phyloP scores from a whole-genome alignment of 2,329 filamentous ascomycete species.

The Fusarium temperatum region DNA sequence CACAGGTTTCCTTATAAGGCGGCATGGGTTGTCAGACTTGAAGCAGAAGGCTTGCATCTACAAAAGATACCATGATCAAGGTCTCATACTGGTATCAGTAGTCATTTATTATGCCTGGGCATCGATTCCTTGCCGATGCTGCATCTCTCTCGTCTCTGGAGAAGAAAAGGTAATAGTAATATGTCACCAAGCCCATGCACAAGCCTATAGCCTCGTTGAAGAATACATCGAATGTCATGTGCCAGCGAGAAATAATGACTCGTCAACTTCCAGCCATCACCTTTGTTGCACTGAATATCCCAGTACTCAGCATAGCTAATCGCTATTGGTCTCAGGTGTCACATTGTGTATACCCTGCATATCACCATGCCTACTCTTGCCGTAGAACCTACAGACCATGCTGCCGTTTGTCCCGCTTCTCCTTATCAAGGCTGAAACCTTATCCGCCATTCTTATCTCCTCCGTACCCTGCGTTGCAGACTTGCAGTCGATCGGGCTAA shows the following conservation, averaged over 20 bases:
- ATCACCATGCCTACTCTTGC: neutral
- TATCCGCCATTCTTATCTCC: too few relatives aligned
- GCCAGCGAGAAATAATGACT: fast-evolving
- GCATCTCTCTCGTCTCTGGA: neutral
- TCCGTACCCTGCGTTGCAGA: fast-evolving
- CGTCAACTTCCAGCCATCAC: neutral
- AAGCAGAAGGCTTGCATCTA: fast-evolving
- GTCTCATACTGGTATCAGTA: too few relatives aligned
- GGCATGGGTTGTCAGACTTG: fast-evolving
- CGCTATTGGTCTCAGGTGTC: neutral
- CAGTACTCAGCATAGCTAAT: neutral
- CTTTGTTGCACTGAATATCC: neutral
- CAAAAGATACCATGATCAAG: fast-evolving
- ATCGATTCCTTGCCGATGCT: fast-evolving
- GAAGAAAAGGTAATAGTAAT: neutral
- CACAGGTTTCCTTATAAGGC: neutral
- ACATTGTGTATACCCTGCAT: neutral
- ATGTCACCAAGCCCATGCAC: fast-evolving
- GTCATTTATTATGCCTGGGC: fast-evolving
- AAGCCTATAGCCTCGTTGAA: fast-evolving
- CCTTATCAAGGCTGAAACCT: fast-evolving
- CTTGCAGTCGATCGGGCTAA: neutral
- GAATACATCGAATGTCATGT: fast-evolving
- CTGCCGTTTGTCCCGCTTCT: neutral
- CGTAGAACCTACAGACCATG: neutral